Conservation (phyloP, 208 protist species). For the Acanthamoeba royreba region DNA sequence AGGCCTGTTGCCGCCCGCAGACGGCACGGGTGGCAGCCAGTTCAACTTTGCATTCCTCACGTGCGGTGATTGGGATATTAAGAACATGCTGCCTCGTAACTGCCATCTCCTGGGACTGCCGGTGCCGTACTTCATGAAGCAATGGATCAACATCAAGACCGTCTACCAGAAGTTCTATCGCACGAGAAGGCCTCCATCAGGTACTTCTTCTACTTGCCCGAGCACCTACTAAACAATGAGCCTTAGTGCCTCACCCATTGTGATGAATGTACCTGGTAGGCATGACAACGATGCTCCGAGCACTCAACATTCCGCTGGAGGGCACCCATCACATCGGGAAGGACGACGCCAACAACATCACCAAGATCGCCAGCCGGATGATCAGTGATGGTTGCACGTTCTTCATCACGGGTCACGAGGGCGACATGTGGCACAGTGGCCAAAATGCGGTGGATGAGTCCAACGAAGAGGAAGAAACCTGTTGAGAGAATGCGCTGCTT, state of each 20-base stretch:
- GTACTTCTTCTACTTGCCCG: neutral
- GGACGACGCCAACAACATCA: slow-evolving; percentile 91
- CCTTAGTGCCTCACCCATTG: neutral
- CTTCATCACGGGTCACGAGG: neutral
- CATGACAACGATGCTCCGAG: slow-evolving; percentile 82
- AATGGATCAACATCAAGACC: slow-evolving; percentile 90
- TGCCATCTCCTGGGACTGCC: slow-evolving; percentile 61
- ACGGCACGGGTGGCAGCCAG: neutral
- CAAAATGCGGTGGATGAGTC: neutral
- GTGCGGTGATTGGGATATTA: slow-evolving; percentile 90
- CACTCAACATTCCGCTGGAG: slow-evolving; percentile 74
- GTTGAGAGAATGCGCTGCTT: no score
- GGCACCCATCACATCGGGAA: slow-evolving; percentile 88
- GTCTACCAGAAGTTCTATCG: slow-evolving; percentile 18
- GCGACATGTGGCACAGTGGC: neutral
- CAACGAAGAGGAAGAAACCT: no score
- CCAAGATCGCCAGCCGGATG: slow-evolving; percentile 74
- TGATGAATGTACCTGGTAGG: slow-evolving; percentile 9
- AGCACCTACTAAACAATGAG: neutral
- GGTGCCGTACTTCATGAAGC: slow-evolving; percentile 66
- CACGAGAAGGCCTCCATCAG: neutral
- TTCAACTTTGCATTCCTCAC: slow-evolving; percentile 85
- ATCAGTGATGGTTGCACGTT: neutral
- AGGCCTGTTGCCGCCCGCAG: neutral
- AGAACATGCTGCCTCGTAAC: slow-evolving; percentile 86